Base-by-base conservation (phyloP, 495 filamentous ascomycete genomes). In the Parmelia sp. region DNA sequence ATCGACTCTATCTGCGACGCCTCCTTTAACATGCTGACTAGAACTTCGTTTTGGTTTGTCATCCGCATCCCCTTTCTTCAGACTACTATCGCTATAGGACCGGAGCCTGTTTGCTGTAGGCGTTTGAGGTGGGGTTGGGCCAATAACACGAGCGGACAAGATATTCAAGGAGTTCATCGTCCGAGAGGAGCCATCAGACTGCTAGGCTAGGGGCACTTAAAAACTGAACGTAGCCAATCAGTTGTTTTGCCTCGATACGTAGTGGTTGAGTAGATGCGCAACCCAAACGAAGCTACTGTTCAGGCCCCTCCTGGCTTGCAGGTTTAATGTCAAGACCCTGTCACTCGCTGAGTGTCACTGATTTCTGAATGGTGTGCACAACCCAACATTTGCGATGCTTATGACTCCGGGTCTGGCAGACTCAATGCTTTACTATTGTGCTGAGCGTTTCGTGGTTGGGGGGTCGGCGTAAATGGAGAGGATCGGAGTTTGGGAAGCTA, bases 151-250 rank as follows among this genome's bases (percentile, higher is more conserved):
- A 73, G 90, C 84, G 68, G 91, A 95, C 74, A 98, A 82, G 75
- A 96, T 89, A 77, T 96, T 96, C 80, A 97, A 79, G 71, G 93
- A 96, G 88, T 97, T 97, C 93, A 98, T 98, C 79, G 87, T 92
- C 79, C 73, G 71, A 71, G 70, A 70, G 73, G 74, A 78, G 81
- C 79, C 83, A 87, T 85, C 76, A 60, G 57, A 40, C 31, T 56
- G 47, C 25, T 47, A 27, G 19, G 58, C n/a, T 25, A 39, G 40
- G 39, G 10, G 11, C 29, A 57, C 35, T 35, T 42, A 27, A 17
- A 17, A 57, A 25, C 39, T 35, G 21, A 47, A 25, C 25, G 53
- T 42, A 45, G 29, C 56, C 61, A 57, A 39, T 45, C 49, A 31
- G 3, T 19, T 23, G 7, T 15, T 15, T 25, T 25, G 39, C 53